Conservation (phyloP, 1,284 basidiomycete species). For the Ceratobasidium sp. region DNA sequence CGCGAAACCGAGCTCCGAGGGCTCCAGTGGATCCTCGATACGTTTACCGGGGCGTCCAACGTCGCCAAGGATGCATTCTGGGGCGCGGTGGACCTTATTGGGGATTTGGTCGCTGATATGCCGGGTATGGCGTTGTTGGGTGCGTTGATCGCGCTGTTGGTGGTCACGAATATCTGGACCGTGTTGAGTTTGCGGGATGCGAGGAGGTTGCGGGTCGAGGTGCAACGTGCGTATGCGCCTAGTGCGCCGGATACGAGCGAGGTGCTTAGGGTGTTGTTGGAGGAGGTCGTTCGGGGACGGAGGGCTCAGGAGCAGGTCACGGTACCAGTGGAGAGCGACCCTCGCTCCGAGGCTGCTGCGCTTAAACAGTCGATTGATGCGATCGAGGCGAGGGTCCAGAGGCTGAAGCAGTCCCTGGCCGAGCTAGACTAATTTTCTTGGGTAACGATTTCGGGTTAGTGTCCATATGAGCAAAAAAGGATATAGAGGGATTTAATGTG, state of each 20-base stretch:
- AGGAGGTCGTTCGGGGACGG: slow-evolving; percentile 64
- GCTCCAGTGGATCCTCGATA: slow-evolving; percentile 86
- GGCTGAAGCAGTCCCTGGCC: slow-evolving; percentile 51
- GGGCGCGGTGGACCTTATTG: slow-evolving; percentile 74
- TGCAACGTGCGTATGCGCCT: slow-evolving; percentile 57
- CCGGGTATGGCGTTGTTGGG: slow-evolving; percentile 67
- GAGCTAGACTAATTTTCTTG: slow-evolving; percentile 11
- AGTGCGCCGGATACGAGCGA: slow-evolving; percentile 64
- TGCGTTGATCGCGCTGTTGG: slow-evolving; percentile 73
- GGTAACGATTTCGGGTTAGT: too few relatives aligned
- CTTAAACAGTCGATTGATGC: slow-evolving; percentile 61
- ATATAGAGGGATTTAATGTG: slow-evolving; percentile 14
- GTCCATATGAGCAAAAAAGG: slow-evolving; percentile 13
- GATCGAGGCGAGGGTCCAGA: slow-evolving; percentile 61
- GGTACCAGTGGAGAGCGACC: slow-evolving; percentile 47
- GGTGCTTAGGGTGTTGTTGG: slow-evolving; percentile 70
- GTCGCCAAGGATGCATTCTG: slow-evolving; percentile 72
- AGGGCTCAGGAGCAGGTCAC: slow-evolving; percentile 47
- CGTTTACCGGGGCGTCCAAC: slow-evolving; percentile 71
- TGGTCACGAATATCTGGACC: slow-evolving; percentile 81
- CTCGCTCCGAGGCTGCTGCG: slow-evolving; percentile 59
- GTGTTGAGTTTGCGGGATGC: slow-evolving; percentile 48
- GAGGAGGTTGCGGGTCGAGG: slow-evolving; percentile 18
- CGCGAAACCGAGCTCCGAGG: slow-evolving; percentile 70
- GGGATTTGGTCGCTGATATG: slow-evolving; percentile 67